Evolutionary conservation across 2,329 filamentous ascomycete species (phyloP), one percentile per base, ranked within the genome.

Genomic region (Pseudocercospora eumusae): DNA sequence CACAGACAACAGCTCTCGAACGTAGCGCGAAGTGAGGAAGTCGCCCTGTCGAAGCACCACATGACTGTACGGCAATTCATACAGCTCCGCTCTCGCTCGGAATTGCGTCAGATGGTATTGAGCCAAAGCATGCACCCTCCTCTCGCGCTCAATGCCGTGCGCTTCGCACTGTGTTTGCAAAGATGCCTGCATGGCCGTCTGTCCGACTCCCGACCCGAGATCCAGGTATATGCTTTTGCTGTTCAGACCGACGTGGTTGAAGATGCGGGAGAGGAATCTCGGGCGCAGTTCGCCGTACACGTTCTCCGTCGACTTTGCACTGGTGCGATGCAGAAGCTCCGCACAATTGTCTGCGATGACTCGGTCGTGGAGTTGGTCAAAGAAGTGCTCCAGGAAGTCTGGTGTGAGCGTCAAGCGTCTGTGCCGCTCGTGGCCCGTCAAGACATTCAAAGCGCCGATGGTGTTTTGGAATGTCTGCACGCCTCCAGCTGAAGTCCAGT

Each of bases 91-190:
- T 33, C 93, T 85, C 13, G 89, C 86, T 61, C 83, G 81, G 69
- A 97, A 96, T 75, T 98, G 93, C 28, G 83, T 82, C 65, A 89
- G 83, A 75, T 97, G 93, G 25, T 86, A 83, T 23, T 89, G 85
- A 5, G 91, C 93, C 42, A 96, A 83, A 58, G 87, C 86, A 78
- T 89, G 92, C 1, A 92, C 90, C 63, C 93, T 93, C 61, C 89
- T 84, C 90, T 96, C 96, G 81, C 95, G 90, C 76, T 98, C 93
- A 71, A 93, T 96, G 18, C 93, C 93, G 88, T 91, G 96, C 74
- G 89, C 92, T 74, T 96, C 90, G 75, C 92, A 96, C 13, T 93
- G 93, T 56, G 93, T 88, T 75, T 98, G 91, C 21, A 98, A 83
- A 0, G 93, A 92, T 1, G 93, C 91, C 75, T 98, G 93, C 57